Evolutionary conservation across 495 filamentous ascomycete species (phyloP), one percentile per base, ranked within the genome.

Genomic region (Tuber umbilicatum): DNA sequence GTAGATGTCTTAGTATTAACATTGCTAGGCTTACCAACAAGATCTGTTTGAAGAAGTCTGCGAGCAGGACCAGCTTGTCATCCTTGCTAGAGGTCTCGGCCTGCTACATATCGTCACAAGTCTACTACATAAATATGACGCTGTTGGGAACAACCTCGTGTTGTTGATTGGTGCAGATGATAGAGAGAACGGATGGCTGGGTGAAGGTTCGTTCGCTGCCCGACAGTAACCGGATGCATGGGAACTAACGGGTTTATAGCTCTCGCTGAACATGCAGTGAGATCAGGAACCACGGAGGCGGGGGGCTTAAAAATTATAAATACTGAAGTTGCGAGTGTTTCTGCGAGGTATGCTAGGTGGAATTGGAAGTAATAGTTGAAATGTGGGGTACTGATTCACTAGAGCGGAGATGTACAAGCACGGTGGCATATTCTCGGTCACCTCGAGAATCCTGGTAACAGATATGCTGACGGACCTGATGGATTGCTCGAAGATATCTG

Each of bases 381-480:
- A 85, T 79, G 38, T 41, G 23, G 38, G 38, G 9, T 19, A 47
- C 69, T 39, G 6, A 6, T 64, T 64, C 14, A 5, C 1, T 60
- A 89, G 94, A 79, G 92, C 97, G 84, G 94, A 93, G 84, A 90
- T 97, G 85, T 99, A 99, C 85, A 84, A 88, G 2, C 86, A 89
- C 74, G 95, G 95, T 39, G 95, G 95, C 71, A 92, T 98, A 82
- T 92, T 97, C 84, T 97, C 94, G 87, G 91, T 98, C 80, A 99
- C 95, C 41, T 97, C 93, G 50, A 92, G 94, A 78, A 99, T 99
- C 76, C 84, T 99, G 73, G 92, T 97, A 16, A 93, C 97, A 38
- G 95, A 99, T 84, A 86, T 98, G 72, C 83, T 99, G 75, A 95
- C 93, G 42, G 89, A 86, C 69, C 83, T 97, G 70, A 85, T 97